phyloP scores from a whole-genome alignment of 2,329 filamentous ascomycete genomes.

The Plenodomus tracheiphilus region DNA sequence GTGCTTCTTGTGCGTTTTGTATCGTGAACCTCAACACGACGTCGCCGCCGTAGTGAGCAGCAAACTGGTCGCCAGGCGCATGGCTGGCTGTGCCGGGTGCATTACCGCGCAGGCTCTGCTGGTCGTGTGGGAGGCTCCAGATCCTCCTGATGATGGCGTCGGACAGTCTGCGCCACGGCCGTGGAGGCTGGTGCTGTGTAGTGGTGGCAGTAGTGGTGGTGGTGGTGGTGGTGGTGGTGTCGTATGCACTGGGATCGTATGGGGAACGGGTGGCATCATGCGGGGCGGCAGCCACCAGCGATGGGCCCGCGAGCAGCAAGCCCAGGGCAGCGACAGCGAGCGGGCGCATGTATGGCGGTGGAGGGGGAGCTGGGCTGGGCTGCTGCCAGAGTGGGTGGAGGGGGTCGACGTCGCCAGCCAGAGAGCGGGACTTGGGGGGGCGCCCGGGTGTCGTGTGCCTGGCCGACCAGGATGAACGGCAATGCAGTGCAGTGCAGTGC shows the following conservation, averaged over 20 bases:
- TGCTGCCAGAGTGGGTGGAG: neutral
- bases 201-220: conserved; percentile 9
- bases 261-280: conserved; percentile 23
- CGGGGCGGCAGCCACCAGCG: conserved; percentile 36
- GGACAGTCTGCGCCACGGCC: conserved; percentile 44
- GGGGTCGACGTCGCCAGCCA: neutral
- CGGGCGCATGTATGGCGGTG: conserved; percentile 35
- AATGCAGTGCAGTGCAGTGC: neutral
- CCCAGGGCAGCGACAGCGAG: conserved; percentile 27
- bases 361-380: neutral
- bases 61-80: conserved; percentile 22
- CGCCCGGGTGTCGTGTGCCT: conserved; percentile 7
- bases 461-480: neutral
- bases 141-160: conserved; percentile 40
- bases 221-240: conserved; percentile 12
- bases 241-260: conserved; percentile 11
- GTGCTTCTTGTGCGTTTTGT: conserved; percentile 67
- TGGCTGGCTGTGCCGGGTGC: neutral
- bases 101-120: conserved; percentile 10
- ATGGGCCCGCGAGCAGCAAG: conserved; percentile 37
- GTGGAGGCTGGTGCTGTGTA: conserved; percentile 19
- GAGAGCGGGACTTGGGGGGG: neutral
- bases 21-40: conserved; percentile 90
- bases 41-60: conserved; percentile 70
- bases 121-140: conserved; percentile 31